Conservation (phyloP, 2,329 filamentous ascomycete genomes). For the Stagonosporopsis rhizophila region DNA sequence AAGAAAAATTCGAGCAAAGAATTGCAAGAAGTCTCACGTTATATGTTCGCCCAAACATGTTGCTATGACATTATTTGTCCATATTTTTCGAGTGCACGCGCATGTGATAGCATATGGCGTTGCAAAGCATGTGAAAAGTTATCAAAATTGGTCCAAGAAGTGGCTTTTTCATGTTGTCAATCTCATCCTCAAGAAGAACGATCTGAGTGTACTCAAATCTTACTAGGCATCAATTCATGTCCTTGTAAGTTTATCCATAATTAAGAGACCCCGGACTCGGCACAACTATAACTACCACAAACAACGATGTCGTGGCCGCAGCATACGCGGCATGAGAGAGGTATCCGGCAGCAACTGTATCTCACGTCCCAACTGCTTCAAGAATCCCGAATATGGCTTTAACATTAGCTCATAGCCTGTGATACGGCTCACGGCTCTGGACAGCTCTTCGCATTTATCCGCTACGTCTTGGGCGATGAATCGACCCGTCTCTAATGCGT, state of each 20-base stretch:
- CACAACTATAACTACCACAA: background rate
- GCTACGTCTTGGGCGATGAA: conserved; percentile 1
- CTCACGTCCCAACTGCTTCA: conserved; percentile 7
- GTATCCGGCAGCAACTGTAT: conserved; percentile 1
- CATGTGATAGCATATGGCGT: background rate
- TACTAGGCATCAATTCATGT: background rate
- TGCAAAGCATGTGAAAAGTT: background rate
- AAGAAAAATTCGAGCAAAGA: background rate
- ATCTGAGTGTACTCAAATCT: background rate
- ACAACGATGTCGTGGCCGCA: background rate
- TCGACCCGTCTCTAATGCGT: background rate
- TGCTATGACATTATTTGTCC: background rate
- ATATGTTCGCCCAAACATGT: background rate
- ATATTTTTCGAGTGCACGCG: background rate
- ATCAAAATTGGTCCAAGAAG: background rate
- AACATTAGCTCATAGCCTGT: background rate
- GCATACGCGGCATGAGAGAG: background rate
- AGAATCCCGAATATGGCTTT: background rate
- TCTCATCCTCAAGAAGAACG: background rate
- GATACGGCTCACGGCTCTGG: background rate
- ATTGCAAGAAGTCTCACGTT: background rate
- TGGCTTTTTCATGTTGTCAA: background rate
- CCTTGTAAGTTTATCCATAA: background rate
- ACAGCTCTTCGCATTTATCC: conserved; percentile 5
- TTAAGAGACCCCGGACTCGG: background rate